Base-by-base conservation (phyloP, 2,329 filamentous ascomycete genomes). In the Fulvia fulva region DNA sequence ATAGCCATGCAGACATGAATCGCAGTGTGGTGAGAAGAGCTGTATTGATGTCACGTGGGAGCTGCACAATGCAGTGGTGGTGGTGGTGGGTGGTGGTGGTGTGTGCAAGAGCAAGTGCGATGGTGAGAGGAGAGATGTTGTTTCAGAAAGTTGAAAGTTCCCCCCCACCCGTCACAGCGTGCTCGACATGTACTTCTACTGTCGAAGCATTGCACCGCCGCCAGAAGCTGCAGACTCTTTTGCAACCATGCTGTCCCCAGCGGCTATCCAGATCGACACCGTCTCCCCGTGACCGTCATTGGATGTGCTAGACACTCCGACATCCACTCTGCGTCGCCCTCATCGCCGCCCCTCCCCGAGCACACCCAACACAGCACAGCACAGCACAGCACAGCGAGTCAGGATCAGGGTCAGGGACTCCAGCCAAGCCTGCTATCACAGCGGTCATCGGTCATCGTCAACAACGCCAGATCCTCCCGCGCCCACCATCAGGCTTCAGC, bases 401-500 rank as follows among this genome's bases (percentile, higher is more conserved):
- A 41, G 37, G 12, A n/a, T 41, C 37, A 41, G 37, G 12, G 37
- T 41, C 37, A 41, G 16, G 37, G 37, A 41, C 37, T 41, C 37
- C 37, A n/a, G 37, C 16, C 37, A 41, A 41, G 37, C 14, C 37
- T 41, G 37, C n/a, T 41, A 41, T 32, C 28, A 41, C n/a, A 14
- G 2, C 30, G 11, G 30, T 34, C 30, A 41, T 14, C 37, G 37
- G 37, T 41, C 37, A 41, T 41, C 37, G 37, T 41, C 37, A 41
- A 41, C 37, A 41, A 41, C 47, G 47, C 47, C 23, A 50, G 25
- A 50, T 50, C 47, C 14, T 50, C 47, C 47, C 47, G 47, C 16
- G n/a, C 12, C n/a, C 47, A 32, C 47, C 8, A 32, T 9, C 47
- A n/a, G n/a, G n/a, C n/a, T n/a, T n/a, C 23, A 32, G 12, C 16